A percentile compares a stretch with the other conserved stretches of the same genome.
Evolutionary conservation across 805 yeast genomes (phyloP).

Genomic region (Cyberlindnera sargentensis): DNA sequence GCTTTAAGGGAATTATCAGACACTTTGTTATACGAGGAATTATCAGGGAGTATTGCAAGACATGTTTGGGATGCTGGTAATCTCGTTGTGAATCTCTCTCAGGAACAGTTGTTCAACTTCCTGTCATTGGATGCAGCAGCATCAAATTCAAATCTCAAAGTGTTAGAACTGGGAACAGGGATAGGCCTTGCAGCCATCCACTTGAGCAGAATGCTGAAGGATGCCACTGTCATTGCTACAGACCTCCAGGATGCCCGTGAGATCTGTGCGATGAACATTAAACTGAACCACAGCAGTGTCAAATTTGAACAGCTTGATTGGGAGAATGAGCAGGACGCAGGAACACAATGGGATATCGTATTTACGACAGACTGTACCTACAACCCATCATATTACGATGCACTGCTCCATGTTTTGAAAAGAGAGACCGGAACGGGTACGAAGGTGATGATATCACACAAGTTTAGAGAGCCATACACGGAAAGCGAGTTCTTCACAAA

Average conservation of each 20-base stretch:
- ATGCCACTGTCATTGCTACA: conserved; percentile 24
- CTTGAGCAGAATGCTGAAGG: conserved; percentile 18
- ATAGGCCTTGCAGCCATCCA: conserved; percentile 33
- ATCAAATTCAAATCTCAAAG: conserved; percentile 4
- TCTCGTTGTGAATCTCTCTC: conserved; percentile 10
- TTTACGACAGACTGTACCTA: conserved; percentile 37
- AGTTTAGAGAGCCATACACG: conserved; percentile 22
- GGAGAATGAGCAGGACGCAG: conserved; percentile 21
- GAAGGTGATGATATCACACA: conserved; percentile 17
- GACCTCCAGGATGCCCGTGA: conserved; percentile 33
- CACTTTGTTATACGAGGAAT: conserved; percentile 26
- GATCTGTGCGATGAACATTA: conserved; percentile 28
- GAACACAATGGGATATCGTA: conserved; percentile 29
- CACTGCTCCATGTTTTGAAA: conserved; percentile 25
- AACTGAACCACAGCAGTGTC: conserved; percentile 9
- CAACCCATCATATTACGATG: conserved; percentile 32
- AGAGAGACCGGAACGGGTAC: conserved; percentile 12
- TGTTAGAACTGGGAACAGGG: conserved; percentile 37
- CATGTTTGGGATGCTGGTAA: conserved; percentile 39
- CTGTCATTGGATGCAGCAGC: not conserved
- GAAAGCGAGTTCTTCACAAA: conserved; percentile 21
- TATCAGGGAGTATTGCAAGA: conserved; percentile 34
- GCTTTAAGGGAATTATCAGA: conserved; percentile 11
- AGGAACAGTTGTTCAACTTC: conserved; percentile 6
- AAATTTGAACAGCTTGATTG: conserved; percentile 30